A percentile compares a stretch with the other conserved stretches of the same genome.
phyloP scores from a whole-genome alignment of 345 rosid species.

The Durio zibethinus region DNA sequence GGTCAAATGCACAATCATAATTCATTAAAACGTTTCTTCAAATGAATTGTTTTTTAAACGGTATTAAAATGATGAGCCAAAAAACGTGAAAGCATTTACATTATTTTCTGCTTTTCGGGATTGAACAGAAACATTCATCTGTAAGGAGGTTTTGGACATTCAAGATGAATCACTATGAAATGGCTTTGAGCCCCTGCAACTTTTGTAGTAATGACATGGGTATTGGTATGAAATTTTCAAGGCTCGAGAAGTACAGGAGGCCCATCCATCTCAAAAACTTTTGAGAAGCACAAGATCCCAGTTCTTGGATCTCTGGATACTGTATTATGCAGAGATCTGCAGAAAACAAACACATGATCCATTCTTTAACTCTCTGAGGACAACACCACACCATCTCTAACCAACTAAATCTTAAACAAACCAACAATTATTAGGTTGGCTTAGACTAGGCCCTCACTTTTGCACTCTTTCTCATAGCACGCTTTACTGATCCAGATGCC shows the following conservation, averaged over 20 bases:
- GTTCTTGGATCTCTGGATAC: not conserved
- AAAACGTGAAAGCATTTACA: not conserved
- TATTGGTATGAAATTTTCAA: not conserved
- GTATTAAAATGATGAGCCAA: not conserved
- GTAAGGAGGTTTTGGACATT: not conserved
- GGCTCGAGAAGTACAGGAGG: not conserved
- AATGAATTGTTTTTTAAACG: not conserved
- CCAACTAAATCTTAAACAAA: not conserved
- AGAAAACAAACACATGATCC: not conserved
- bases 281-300: conserved; percentile 10
- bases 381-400: not conserved
- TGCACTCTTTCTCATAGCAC: not conserved
- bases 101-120: not conserved
- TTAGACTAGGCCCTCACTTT: not conserved
- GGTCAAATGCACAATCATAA: conserved; percentile 8
- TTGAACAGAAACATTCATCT: not conserved
- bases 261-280: not conserved
- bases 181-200: not conserved
- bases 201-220: not conserved
- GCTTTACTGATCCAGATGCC: not conserved
- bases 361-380: not conserved
- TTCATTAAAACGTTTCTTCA: not conserved
- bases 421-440: not conserved
- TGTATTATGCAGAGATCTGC: not conserved
- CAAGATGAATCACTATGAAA: not conserved